A percentile compares a stretch with the other conserved stretches of the same genome.
These are phyloP conservation scores for Wickerhamomyces silvicola DNA, from an alignment of 805 yeast species.

Conservation along the genomic window DNA sequence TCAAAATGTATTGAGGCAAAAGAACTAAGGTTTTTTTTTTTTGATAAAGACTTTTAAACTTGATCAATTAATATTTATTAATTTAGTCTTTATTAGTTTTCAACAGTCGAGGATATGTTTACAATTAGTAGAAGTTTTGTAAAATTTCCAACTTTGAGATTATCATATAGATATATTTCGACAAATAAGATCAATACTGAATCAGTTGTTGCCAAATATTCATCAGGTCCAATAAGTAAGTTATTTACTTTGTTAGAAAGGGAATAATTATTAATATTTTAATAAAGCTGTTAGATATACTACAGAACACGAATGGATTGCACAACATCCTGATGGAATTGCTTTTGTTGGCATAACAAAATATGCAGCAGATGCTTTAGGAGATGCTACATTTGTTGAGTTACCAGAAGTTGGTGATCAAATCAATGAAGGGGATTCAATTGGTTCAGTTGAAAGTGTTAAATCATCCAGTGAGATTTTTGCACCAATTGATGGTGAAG, in stretches of 20 bases:
- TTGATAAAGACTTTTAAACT: too few relatives aligned
- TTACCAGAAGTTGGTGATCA: slow-evolving; percentile 67
- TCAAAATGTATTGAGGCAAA: too few relatives aligned
- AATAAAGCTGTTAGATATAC: slow-evolving; percentile 72
- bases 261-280: too few relatives aligned
- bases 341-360: slow-evolving; percentile 90
- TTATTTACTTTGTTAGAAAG: too few relatives aligned
- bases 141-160: slow-evolving; percentile 14
- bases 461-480: slow-evolving; percentile 92
- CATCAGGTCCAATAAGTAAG: slow-evolving; percentile 15
- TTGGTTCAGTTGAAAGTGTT: slow-evolving; percentile 93
- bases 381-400: slow-evolving; percentile 94
- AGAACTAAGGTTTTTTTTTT: not conserved
- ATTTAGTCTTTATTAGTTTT: too few relatives aligned
- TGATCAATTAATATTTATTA: too few relatives aligned
- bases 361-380: slow-evolving; percentile 94
- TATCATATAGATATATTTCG: slow-evolving; percentile 18
- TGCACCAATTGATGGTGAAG: slow-evolving; percentile 75
- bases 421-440: slow-evolving; percentile 66
- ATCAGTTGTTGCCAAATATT: slow-evolving; percentile 19
- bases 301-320: slow-evolving; percentile 92
- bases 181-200: slow-evolving; percentile 15
- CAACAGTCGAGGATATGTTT: slow-evolving; percentile 3
- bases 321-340: slow-evolving; percentile 73
- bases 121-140: slow-evolving; percentile 12